These are phyloP conservation scores for Sporothrix globosa DNA, from an alignment of 2,329 filamentous ascomycete genomes.

Conservation along the genomic window DNA sequence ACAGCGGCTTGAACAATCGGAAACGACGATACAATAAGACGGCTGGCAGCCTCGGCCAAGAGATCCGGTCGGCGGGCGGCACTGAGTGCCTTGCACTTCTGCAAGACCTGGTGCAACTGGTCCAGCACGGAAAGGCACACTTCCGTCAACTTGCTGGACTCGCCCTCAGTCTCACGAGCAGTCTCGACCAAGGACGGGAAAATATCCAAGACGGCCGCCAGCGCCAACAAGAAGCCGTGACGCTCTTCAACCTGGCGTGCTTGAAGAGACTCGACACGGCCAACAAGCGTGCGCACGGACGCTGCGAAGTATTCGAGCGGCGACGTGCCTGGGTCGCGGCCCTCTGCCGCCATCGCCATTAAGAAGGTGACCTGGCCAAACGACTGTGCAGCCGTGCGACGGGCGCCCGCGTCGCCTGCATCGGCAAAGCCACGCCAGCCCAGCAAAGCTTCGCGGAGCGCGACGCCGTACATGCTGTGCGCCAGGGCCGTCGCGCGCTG, in stretches of 20 bases:
- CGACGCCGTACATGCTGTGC: constrained; percentile 64
- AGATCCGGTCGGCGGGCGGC: constrained; percentile 65
- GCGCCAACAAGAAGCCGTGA: constrained; percentile 66
- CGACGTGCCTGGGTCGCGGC: neutral
- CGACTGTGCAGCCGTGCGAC: constrained; percentile 70
- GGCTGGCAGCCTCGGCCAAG: constrained; percentile 63
- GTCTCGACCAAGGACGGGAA: constrained; percentile 45
- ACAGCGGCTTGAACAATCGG: constrained; percentile 52
- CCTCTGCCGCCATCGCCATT: constrained; percentile 30
- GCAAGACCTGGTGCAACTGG: constrained; percentile 46
- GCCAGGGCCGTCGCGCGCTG: constrained; percentile 68
- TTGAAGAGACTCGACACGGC: constrained; percentile 52
- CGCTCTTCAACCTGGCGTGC: constrained; percentile 67
- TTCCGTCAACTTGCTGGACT: neutral
- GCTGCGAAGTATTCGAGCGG: constrained; percentile 40
- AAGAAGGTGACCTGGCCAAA: constrained; percentile 63
- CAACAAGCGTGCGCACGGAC: constrained; percentile 49
- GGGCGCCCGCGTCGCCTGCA: constrained; percentile 69
- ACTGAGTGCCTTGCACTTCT: constrained; percentile 46
- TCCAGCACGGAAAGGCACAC: constrained; percentile 1
- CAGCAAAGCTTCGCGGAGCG: constrained; percentile 70
- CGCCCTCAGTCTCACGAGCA: neutral
- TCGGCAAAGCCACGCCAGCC: constrained; percentile 90
- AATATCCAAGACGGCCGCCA: constrained; percentile 61
- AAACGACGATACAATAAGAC: constrained; percentile 58